Percentiles rank a stretch among this genome's conserved stretches.
Conservation (phyloP, 2,329 filamentous ascomycete genomes). For the Venturiaceae sp. region DNA sequence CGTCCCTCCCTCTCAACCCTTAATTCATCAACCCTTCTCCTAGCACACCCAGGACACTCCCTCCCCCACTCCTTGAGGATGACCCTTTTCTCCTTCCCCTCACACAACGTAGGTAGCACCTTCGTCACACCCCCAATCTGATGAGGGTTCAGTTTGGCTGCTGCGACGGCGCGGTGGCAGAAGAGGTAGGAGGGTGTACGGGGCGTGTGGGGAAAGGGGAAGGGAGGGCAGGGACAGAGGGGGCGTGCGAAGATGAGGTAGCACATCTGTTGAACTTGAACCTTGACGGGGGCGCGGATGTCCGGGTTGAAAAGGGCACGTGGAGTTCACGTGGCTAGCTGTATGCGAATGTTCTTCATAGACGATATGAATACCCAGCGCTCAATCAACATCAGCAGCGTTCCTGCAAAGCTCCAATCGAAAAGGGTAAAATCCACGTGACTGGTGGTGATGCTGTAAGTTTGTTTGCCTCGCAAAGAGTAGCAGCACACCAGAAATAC, state of each 20-base stretch:
- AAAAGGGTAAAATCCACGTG: background rate
- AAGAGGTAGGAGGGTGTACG: background rate
- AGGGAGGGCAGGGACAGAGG: conserved; percentile 2
- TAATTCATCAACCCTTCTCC: background rate
- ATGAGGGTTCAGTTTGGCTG: background rate
- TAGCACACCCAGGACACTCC: background rate
- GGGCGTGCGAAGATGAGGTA: background rate
- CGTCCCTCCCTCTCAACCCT: background rate
- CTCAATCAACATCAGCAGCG: no score
- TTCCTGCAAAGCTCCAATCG: no score
- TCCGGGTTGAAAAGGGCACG: background rate
- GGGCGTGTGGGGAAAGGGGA: background rate
- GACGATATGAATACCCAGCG: no score
- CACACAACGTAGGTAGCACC: background rate
- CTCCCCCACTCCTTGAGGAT: background rate
- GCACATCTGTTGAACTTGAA: background rate
- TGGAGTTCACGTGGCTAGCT: background rate
- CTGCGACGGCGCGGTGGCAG: background rate
- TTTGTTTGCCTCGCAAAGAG: background rate
- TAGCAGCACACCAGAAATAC: background rate
- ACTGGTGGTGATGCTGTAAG: background rate
- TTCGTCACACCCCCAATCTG: background rate
- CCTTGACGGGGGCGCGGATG: background rate
- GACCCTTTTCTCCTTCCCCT: background rate
- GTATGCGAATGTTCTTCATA: no score